Evolutionary conservation across 116 monocot species (phyloP).

Genomic region (Thalassia testudinum): DNA sequence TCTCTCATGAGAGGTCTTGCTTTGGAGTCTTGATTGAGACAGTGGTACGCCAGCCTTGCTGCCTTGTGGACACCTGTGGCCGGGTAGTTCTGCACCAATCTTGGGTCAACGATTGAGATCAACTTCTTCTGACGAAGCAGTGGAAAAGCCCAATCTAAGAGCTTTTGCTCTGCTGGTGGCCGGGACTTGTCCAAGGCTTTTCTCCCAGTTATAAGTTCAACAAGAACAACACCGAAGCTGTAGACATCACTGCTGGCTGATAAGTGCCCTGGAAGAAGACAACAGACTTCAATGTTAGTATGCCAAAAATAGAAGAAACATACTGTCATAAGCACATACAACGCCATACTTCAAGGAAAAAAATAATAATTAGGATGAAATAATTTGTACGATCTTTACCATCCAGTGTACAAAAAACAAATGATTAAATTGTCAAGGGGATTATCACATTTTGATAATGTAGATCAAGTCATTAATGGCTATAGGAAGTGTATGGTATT

Average conservation of each 20-base stretch:
- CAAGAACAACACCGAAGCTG: conserved; percentile 71
- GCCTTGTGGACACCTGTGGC: conserved; percentile 42
- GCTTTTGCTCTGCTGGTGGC: conserved; percentile 50
- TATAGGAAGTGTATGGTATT: too few relatives aligned
- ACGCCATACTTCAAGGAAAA: too few relatives aligned
- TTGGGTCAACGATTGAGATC: conserved; percentile 46
- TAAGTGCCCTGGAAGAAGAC: conserved; percentile 43
- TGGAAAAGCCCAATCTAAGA: conserved; percentile 63
- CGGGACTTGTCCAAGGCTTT: conserved; percentile 59
- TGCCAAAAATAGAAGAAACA: too few relatives aligned
- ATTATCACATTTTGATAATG: too few relatives aligned
- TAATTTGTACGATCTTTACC: too few relatives aligned
- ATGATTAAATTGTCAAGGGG: too few relatives aligned
- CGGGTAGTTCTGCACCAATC: conserved; percentile 48
- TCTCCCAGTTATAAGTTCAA: conserved; percentile 66
- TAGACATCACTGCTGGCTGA: conserved; percentile 78
- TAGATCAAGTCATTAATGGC: too few relatives aligned
- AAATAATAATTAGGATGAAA: too few relatives aligned
- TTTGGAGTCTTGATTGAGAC: conserved; percentile 66
- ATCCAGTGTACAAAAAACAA: too few relatives aligned
- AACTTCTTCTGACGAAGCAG: conserved; percentile 60
- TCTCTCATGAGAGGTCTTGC: conserved; percentile 90
- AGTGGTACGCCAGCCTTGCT: conserved; percentile 63
- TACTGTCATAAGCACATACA: too few relatives aligned
- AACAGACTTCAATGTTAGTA: neutral